These are phyloP conservation scores for Mimosa pudica DNA, from an alignment of 306 rosid species.

Conservation along the genomic window DNA sequence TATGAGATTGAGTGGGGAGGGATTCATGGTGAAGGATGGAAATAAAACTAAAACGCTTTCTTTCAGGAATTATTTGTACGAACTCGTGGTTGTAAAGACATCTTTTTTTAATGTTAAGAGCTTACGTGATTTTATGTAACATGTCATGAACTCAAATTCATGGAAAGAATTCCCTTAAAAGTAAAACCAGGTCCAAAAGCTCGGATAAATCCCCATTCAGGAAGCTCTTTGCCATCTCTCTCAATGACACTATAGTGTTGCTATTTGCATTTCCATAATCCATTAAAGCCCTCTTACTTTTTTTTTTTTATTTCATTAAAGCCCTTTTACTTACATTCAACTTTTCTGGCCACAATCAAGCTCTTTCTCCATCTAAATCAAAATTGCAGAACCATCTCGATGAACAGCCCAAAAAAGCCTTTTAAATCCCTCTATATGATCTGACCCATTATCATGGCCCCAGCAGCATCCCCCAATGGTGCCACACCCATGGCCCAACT, in stretches of 20 bases:
- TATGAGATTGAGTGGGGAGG: too few species aligned
- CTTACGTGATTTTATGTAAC: not conserved
- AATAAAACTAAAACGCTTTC: not conserved
- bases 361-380: slow-evolving; percentile 72
- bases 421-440: slow-evolving; percentile 56
- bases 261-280: slow-evolving; percentile 94
- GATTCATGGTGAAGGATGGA: not conserved
- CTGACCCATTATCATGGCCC: slow-evolving; percentile 82
- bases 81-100: not conserved
- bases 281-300: too few species aligned
- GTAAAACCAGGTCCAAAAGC: slow-evolving; percentile 86
- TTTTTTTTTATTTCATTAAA: slow-evolving; percentile 49
- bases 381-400: slow-evolving; percentile 89
- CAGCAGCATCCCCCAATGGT: slow-evolving; percentile 88
- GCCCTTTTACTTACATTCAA: slow-evolving; percentile 75
- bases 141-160: not conserved
- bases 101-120: not conserved
- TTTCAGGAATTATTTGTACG: not conserved
- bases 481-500: slow-evolving; percentile 55
- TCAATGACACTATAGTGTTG: slow-evolving; percentile 70
- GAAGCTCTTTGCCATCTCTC: slow-evolving; percentile 43
- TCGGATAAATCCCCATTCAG: slow-evolving; percentile 83
- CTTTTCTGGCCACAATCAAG: slow-evolving; percentile 78
- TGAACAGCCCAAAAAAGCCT: slow-evolving; percentile 87
- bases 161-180: slow-evolving; percentile 8